A percentile compares a stretch with the other conserved stretches of the same genome.
phyloP scores from a whole-genome alignment of 31 red algal genomes.

The Odonthalia washingtoniensis region DNA sequence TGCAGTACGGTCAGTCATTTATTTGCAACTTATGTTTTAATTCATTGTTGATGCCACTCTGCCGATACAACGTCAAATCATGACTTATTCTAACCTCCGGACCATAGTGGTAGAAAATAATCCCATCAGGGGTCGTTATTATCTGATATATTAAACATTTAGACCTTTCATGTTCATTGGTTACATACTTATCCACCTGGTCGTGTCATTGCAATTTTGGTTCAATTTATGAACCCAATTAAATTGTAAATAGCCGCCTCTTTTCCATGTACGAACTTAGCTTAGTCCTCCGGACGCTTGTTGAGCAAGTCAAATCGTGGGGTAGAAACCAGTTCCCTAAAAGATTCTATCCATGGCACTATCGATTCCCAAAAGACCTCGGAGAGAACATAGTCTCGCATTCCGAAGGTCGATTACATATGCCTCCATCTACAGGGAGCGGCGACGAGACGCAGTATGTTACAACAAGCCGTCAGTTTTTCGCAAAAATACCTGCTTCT shows the following conservation, averaged over 20 bases:
- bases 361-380: too few species aligned
- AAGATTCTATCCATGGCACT: too few species aligned
- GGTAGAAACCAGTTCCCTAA: too few species aligned
- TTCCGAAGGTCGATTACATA: too few species aligned
- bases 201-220: neutral
- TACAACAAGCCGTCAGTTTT: too few species aligned
- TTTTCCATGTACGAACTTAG: neutral
- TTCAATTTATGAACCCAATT: conserved; percentile 35
- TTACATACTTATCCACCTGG: neutral
- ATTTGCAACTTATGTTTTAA: neutral
- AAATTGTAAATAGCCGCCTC: conserved; percentile 12
- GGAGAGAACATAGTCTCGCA: too few species aligned
- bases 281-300: conserved; percentile 19
- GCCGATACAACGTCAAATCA: neutral
- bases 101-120: too few species aligned
- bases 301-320: conserved; percentile 10
- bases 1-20: neutral
- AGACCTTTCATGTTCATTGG: neutral
- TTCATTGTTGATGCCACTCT: neutral
- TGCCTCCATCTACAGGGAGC: too few species aligned
- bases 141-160: neutral
- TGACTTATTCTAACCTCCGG: too few species aligned
- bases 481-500: too few species aligned
- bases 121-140: neutral
- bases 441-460: too few species aligned